Conservation (phyloP, 345 rosid species). For the Acer campestre region DNA sequence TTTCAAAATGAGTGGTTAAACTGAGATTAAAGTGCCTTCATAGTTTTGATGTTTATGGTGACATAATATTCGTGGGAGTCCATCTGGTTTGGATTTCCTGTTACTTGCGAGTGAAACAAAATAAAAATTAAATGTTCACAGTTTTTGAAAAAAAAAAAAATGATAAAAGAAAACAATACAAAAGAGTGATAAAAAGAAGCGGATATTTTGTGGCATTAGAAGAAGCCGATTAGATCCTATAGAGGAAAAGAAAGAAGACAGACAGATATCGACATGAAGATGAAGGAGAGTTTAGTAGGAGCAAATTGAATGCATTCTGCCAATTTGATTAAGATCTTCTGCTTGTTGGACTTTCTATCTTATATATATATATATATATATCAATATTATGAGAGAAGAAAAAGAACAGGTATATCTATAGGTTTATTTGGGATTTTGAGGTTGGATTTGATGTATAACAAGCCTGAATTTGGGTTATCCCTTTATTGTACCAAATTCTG, state of each 20-base stretch:
- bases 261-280: neutral
- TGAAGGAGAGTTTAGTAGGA: neutral
- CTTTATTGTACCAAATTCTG: neutral
- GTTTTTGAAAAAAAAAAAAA: neutral
- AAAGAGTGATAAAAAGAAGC: constrained; percentile 7
- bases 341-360: neutral
- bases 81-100: constrained; percentile 9
- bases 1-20: neutral
- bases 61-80: neutral
- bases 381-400: neutral
- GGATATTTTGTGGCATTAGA: constrained; percentile 7
- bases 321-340: neutral
- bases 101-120: neutral
- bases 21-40: constrained; percentile 15
- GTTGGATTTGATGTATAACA: neutral
- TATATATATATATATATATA: neutral
- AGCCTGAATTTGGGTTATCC: neutral
- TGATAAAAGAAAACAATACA: neutral
- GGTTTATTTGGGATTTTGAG: constrained; percentile 1
- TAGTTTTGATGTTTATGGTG: constrained; percentile 1
- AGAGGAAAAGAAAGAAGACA: neutral
- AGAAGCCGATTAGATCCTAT: neutral
- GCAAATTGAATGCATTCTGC: neutral
- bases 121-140: neutral
- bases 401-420: neutral